Evolutionary conservation across 2,329 filamentous ascomycete species (phyloP).

Genomic region (Fusarium sarcochroum): DNA sequence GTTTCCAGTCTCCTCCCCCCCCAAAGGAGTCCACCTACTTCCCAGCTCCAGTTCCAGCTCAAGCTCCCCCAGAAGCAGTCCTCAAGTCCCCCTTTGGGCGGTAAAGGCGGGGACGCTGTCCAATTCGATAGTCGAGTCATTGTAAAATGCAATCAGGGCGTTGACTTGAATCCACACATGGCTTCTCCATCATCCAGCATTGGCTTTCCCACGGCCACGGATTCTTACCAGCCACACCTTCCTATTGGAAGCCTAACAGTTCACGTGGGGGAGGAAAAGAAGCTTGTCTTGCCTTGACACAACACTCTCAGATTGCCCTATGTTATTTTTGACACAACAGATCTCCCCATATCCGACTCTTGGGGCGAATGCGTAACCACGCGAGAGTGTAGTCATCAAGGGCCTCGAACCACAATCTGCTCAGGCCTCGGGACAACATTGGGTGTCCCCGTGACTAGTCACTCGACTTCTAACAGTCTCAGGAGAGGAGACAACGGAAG

Average conservation of each 20-base stretch:
- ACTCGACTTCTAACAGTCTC: constrained; percentile 40
- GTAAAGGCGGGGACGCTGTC: constrained; percentile 48
- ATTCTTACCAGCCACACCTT: constrained; percentile 39
- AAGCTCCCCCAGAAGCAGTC: constrained; percentile 30
- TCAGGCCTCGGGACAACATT: constrained; percentile 43
- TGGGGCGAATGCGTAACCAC: constrained; percentile 32
- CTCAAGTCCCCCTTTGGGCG: constrained; percentile 42
- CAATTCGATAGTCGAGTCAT: constrained; percentile 43
- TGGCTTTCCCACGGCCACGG: constrained; percentile 44
- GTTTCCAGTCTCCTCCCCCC: constrained; percentile 31
- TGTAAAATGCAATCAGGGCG: constrained; percentile 47
- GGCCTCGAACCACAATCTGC: constrained; percentile 42
- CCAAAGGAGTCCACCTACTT: constrained; percentile 43
- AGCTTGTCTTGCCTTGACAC: constrained; percentile 44
- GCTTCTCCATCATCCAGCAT: constrained; percentile 45
- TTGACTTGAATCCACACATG: constrained; percentile 49
- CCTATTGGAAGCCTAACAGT: constrained; percentile 45
- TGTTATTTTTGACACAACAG: constrained; percentile 38
- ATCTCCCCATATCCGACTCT: constrained; percentile 36
- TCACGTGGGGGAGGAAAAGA: constrained; percentile 47
- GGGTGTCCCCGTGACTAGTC: constrained; percentile 46
- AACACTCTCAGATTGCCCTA: constrained; percentile 36
- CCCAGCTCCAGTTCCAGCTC: constrained; percentile 38
- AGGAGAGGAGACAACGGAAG: constrained; percentile 29
- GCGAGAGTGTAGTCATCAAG: constrained; percentile 43